A percentile compares a stretch with the other conserved stretches of the same genome.
Conservation (phyloP, 768 basidiomycete genomes). For the Kwoniella dejecticola region DNA sequence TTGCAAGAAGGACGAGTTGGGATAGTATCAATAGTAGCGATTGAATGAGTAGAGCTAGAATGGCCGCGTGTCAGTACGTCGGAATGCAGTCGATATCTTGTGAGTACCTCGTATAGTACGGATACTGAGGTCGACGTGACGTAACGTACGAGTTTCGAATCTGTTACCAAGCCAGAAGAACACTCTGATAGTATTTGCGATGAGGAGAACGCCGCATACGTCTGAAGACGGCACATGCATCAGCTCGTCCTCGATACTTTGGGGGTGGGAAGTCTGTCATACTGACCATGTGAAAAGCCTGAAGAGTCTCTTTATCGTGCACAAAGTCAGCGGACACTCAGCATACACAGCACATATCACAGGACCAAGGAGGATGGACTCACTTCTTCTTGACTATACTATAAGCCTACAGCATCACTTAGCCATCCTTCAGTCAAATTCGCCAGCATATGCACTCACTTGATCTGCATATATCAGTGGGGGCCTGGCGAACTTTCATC, state of each 20-base stretch:
- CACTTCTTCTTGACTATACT: constrained; percentile 53
- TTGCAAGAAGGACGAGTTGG: constrained; percentile 53
- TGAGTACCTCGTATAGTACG: background rate
- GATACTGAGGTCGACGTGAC: background rate
- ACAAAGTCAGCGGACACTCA: background rate
- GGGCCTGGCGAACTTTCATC: constrained; percentile 34
- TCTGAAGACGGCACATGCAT: constrained; percentile 23
- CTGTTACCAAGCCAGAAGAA: constrained; percentile 56
- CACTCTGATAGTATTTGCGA: constrained; percentile 54
- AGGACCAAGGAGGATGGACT: constrained; percentile 8
- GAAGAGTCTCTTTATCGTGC: constrained; percentile 48
- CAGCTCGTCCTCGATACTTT: background rate
- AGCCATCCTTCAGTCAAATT: too few relatives aligned
- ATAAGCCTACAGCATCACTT: constrained; percentile 34
- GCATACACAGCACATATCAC: background rate
- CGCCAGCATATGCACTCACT: too few relatives aligned
- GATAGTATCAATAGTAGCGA: constrained; percentile 54
- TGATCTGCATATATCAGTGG: constrained; percentile 54
- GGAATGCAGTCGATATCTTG: too few relatives aligned
- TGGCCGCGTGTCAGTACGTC: background rate
- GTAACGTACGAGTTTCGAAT: constrained; percentile 51
- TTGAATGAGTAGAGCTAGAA: constrained; percentile 52
- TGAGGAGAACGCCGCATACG: constrained; percentile 52
- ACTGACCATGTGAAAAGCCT: constrained; percentile 53
- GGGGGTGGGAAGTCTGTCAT: background rate